A percentile compares a stretch with the other conserved stretches of the same genome.
These are phyloP conservation scores for Pythium scleroteichum DNA, from an alignment of 352 stramenopile genomes.

Conservation along the genomic window DNA sequence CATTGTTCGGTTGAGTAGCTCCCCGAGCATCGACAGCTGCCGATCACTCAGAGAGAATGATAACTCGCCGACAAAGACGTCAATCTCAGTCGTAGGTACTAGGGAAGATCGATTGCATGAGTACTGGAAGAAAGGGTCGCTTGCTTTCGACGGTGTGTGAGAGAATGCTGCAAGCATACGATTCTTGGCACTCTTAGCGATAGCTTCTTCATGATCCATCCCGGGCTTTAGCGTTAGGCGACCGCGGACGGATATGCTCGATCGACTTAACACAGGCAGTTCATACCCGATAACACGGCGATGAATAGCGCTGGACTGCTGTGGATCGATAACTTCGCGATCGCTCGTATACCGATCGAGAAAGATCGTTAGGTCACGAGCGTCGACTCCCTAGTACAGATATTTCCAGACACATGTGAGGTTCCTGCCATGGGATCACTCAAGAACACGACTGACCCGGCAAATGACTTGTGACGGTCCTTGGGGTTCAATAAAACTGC, in stretches of 20 bases:
- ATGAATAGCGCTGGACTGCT: slow-evolving; percentile 37
- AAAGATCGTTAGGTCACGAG: slow-evolving; percentile 83
- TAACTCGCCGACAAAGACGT: slow-evolving; percentile 70
- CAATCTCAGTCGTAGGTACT: slow-evolving; percentile 58
- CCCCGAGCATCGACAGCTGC: slow-evolving; percentile 78
- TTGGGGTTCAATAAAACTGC: slow-evolving; percentile 71
- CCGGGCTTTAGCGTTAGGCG: slow-evolving; percentile 53
- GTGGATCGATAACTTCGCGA: slow-evolving; percentile 30
- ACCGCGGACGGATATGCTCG: slow-evolving; percentile 58
- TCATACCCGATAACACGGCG: slow-evolving; percentile 83
- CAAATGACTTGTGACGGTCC: slow-evolving; percentile 33
- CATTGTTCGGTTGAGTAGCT: slow-evolving; percentile 37
- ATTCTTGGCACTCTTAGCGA: slow-evolving; percentile 20
- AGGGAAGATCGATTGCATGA: slow-evolving; percentile 48
- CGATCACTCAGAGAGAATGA: slow-evolving; percentile 81
- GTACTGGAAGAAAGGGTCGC: slow-evolving; percentile 73
- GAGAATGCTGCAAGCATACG: not conserved
- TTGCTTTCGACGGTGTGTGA: slow-evolving; percentile 47
- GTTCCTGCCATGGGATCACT: not conserved
- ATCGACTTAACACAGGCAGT: slow-evolving; percentile 71
- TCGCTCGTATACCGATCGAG: slow-evolving; percentile 80
- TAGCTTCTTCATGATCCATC: slow-evolving; percentile 22
- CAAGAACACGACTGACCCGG: slow-evolving; percentile 16
- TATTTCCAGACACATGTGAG: not conserved
- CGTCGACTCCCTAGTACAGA: slow-evolving; percentile 48